phyloP scores from a whole-genome alignment of 2,329 filamentous ascomycete genomes.

The Ustulina deusta region DNA sequence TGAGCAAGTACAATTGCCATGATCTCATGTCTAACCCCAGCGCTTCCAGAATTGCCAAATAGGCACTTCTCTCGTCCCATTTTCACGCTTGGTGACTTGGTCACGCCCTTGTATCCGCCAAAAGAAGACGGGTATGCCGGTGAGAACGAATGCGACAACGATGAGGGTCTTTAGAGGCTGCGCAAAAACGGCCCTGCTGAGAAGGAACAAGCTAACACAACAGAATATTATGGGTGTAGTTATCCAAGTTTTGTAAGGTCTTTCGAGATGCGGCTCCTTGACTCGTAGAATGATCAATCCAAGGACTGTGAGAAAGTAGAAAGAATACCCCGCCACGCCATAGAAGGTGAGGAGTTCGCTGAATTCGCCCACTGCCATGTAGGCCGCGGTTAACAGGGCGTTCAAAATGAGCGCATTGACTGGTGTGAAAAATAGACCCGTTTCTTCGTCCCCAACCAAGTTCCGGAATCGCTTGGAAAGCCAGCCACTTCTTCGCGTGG shows the following conservation, averaged over 20 bases:
- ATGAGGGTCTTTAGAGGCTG: conserved; percentile 90
- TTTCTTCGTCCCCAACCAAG: conserved; percentile 80
- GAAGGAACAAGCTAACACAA: conserved; percentile 93
- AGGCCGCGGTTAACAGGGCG: conserved; percentile 75
- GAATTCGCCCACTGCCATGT: conserved; percentile 91
- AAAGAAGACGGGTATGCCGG: conserved; percentile 88
- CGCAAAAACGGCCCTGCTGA: conserved; percentile 89
- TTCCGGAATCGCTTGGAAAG: conserved; percentile 68
- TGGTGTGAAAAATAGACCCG: conserved; percentile 91
- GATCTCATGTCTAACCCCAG: conserved; percentile 47
- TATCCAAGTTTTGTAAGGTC: conserved; percentile 97
- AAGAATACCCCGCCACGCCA: conserved; percentile 95
- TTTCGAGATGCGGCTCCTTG: conserved; percentile 84
- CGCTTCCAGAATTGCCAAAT: conserved; percentile 73
- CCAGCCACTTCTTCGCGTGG: conserved; percentile 66
- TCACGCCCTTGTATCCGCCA: conserved; percentile 81
- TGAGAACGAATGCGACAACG: conserved; percentile 85
- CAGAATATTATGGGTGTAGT: conserved; percentile 97
- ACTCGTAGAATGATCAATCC: conserved; percentile 92
- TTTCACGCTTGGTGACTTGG: conserved; percentile 59
- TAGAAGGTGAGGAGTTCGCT: conserved; percentile 94
- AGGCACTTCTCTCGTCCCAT: conserved; percentile 51
- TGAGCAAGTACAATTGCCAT: conserved; percentile 29
- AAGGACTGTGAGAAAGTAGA: conserved; percentile 96
- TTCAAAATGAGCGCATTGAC: conserved; percentile 92